Evolutionary conservation across 352 stramenopile genomes (phyloP), one percentile per base, ranked within the genome.

Genomic region (Elongisporangium anandrum): DNA sequence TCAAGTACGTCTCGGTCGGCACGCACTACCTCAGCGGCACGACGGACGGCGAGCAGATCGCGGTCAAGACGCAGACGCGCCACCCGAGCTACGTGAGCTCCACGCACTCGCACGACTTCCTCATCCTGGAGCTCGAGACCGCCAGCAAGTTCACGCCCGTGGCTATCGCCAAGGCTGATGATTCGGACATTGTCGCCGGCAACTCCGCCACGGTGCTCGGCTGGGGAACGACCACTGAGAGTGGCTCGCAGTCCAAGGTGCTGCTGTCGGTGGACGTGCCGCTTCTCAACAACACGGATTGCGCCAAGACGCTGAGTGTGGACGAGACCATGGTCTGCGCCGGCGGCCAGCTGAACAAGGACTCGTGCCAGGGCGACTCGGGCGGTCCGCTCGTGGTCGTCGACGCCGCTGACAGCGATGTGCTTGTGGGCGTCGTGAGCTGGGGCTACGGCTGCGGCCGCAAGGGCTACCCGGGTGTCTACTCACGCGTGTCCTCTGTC

Each of bases 301-400:
- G 78, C 57, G 57, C 57, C 19, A 73, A 75, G 29, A 50, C 73
- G 3, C 51, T 69, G 7, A 62, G 68, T 21, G 61, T 79, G 26
- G 66, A 75, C 21, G 34, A 60, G 8, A 76, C 71, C 9, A 88
- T 87, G 71, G 38, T 92, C n/a, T 92, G 82, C 29, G 79, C 82
- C 3, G 78, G 81, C 0, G 75, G 78, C 20, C 34, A 67, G 21
- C 39, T 58, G 21, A 68, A 74, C 52, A 72, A 70, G 56, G 75
- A 90, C 61, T 81, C 77, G 55, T 92, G 82, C 63, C 70, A 88
- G 51, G 78, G 78, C 12, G 79, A 90, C 60, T 89, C 66, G 2
- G 74, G 74, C 12, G 77, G 76, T 2, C 79, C 70, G 21, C 54
- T 85, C 23, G 63, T 76, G 20, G 41, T 75, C 50, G 57, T 50